These are phyloP conservation scores for Coemansia sp. DNA, from an alignment of 192 early-diverging fungal genomes.

Conservation along the genomic window DNA sequence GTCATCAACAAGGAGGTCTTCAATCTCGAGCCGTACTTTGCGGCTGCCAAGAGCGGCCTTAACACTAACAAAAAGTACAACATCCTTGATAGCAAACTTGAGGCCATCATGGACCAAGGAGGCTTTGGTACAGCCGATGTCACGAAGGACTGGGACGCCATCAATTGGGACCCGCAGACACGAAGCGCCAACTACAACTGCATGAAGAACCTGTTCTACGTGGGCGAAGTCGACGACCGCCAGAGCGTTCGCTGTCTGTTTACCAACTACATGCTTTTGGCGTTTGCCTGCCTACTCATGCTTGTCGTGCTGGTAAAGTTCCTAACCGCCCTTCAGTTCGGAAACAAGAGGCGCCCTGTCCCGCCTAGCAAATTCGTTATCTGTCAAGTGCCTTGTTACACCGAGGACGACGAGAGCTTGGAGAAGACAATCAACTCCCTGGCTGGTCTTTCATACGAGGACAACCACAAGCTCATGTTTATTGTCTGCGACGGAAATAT, in stretches of 20 bases:
- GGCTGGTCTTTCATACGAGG: conserved; percentile 85
- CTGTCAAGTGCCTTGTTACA: conserved; percentile 94
- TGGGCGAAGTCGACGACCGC: conserved; percentile 82
- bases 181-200: conserved; percentile 64
- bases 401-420: conserved; percentile 90
- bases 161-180: conserved; percentile 47
- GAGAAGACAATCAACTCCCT: conserved; percentile 89
- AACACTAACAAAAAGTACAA: conserved; percentile 46
- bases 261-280: conserved; percentile 79
- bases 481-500: conserved; percentile 89
- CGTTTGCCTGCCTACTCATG: conserved; percentile 75
- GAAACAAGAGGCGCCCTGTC: conserved; percentile 68
- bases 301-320: conserved; percentile 89
- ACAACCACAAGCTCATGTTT: conserved; percentile 95
- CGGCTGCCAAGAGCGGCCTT: conserved; percentile 42
- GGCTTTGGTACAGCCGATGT: conserved; percentile 62
- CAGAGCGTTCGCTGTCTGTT: conserved; percentile 74
- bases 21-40: conserved; percentile 66
- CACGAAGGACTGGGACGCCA: conserved; percentile 57
- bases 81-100: conserved; percentile 59
- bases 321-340: conserved; percentile 85
- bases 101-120: conserved; percentile 65
- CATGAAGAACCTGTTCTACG: conserved; percentile 77
- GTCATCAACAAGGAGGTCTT: conserved; percentile 72
- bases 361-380: conserved; percentile 91